Evolutionary conservation across 305 asterid genomes (phyloP), one percentile per base, ranked within the genome.

Genomic region (Fraxinus velutina): DNA sequence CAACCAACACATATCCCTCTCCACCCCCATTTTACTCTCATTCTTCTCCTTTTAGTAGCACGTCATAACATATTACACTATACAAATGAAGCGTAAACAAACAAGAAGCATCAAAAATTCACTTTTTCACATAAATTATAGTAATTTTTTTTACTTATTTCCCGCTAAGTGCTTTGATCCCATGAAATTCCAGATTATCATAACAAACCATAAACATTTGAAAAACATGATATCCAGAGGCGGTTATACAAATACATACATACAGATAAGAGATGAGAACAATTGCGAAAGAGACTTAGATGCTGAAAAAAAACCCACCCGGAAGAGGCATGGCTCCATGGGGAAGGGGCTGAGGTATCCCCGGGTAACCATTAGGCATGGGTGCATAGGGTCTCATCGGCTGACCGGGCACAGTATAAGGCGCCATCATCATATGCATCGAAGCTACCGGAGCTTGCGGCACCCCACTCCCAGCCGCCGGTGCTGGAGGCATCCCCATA

Each of bases 331-430:
- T 84, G 70, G 88, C 90, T 60, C 92, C 92, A 12, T 83, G 98
- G 29, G 89, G 90, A 80, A 81, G 50, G 73, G 84, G 80, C 86
- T 88, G 96, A 66, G 90, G 94, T 29, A 91, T 83, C 62, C 80
- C 85, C 33, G 88, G 90, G 84, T 92, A 95, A 47, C 97, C 98
- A 85, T 92, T 93, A 8, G 93, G 94, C 91, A 92, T 81, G 10
- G 87, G 93, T 79, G 87, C 86, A 42, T 87, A 89, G 30, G 88
- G 89, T 87, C 98, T 89, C 84, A 93, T 72, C 17, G 90, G 91
- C 87, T 94, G 98, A 32, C 96, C 91, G 6, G 89, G 85, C 79
- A 84, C 27, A 47, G 85, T 80, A 88, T 87, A 94, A 34, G 91
- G 86, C 79, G 84, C 75, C 81, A 87, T 79, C 84, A 78, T 33